Evolutionary conservation across 768 basidiomycete species (phyloP).

Genomic region (Suillus luteus): DNA sequence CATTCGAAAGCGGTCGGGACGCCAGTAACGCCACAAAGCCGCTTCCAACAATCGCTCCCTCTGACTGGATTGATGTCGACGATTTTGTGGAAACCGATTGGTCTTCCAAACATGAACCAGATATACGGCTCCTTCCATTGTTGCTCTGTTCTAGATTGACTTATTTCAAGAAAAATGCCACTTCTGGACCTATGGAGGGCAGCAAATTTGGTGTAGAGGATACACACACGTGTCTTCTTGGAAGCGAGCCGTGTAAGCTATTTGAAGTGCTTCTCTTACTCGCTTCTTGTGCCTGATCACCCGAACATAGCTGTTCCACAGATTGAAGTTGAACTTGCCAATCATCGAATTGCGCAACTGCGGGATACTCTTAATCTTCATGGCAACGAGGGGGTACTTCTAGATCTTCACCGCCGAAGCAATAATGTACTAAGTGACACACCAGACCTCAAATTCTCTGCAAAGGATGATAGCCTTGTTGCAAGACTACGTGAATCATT

Average conservation of each 20-base stretch:
- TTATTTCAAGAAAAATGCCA: slow-evolving; percentile 68
- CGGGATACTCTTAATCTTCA: slow-evolving; percentile 17
- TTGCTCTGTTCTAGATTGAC: slow-evolving; percentile 82
- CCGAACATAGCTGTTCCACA: slow-evolving; percentile 53
- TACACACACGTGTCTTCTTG: slow-evolving; percentile 80
- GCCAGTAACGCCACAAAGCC: slow-evolving; percentile 36
- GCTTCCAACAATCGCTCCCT: slow-evolving; percentile 40
- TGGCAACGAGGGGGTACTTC: slow-evolving; percentile 21
- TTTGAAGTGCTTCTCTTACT: slow-evolving; percentile 9
- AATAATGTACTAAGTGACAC: slow-evolving; percentile 10
- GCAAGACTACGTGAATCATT: slow-evolving; percentile 58
- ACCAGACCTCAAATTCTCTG: slow-evolving; percentile 29
- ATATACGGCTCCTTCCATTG: slow-evolving; percentile 68
- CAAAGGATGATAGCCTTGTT: slow-evolving; percentile 60
- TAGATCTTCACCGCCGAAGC: neutral
- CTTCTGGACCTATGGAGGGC: slow-evolving; percentile 41
- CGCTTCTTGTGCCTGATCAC: slow-evolving; percentile 9
- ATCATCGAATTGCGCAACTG: slow-evolving; percentile 55
- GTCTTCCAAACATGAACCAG: slow-evolving; percentile 53
- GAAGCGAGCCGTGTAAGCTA: slow-evolving; percentile 65
- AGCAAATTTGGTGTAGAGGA: slow-evolving; percentile 88
- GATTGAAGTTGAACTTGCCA: slow-evolving; percentile 64
- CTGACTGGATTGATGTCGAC: slow-evolving; percentile 70
- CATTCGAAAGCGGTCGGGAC: slow-evolving; percentile 45
- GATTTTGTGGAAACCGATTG: slow-evolving; percentile 86